A percentile compares a stretch with the other conserved stretches of the same genome.
These are phyloP conservation scores for Ceratorhiza oryzae-sativae DNA, from an alignment of 1,284 basidiomycete genomes.

Conservation along the genomic window DNA sequence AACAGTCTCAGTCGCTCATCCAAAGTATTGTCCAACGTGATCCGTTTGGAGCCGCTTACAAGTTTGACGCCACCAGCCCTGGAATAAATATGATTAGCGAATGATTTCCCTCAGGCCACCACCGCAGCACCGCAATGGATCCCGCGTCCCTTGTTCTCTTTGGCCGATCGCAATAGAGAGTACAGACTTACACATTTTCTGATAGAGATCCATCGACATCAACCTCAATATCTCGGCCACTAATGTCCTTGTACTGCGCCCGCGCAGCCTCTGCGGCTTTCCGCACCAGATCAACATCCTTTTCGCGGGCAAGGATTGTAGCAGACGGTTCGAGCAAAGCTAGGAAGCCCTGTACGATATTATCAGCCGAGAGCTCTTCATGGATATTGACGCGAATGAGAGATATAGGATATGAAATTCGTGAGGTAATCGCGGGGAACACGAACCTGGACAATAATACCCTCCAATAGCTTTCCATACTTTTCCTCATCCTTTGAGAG, in stretches of 20 bases:
- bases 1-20: constrained; percentile 86
- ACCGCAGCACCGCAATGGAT: not conserved
- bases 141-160: not conserved
- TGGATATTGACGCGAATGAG: too few relatives aligned
- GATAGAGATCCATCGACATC: constrained; percentile 71
- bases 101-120: not conserved
- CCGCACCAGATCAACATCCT: constrained; percentile 64
- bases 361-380: too few relatives aligned
- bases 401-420: too few relatives aligned
- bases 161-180: constrained; percentile 39
- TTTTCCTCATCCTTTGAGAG: constrained; percentile 74
- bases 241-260: constrained; percentile 72
- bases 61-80: constrained; percentile 88
- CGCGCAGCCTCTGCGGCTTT: constrained; percentile 70
- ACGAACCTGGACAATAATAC: constrained; percentile 79
- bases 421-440: too few relatives aligned
- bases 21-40: constrained; percentile 90
- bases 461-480: constrained; percentile 81
- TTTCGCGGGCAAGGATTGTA: constrained; percentile 66
- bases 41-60: constrained; percentile 72
- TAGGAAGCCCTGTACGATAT: constrained; percentile 61
- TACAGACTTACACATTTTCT: constrained; percentile 69
- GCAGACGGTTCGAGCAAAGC: constrained; percentile 75
- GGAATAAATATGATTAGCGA: constrained; percentile 17
- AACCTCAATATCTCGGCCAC: constrained; percentile 71